Evolutionary conservation across 495 filamentous ascomycete species (phyloP).

Genomic region (Ascobolus immersus): DNA sequence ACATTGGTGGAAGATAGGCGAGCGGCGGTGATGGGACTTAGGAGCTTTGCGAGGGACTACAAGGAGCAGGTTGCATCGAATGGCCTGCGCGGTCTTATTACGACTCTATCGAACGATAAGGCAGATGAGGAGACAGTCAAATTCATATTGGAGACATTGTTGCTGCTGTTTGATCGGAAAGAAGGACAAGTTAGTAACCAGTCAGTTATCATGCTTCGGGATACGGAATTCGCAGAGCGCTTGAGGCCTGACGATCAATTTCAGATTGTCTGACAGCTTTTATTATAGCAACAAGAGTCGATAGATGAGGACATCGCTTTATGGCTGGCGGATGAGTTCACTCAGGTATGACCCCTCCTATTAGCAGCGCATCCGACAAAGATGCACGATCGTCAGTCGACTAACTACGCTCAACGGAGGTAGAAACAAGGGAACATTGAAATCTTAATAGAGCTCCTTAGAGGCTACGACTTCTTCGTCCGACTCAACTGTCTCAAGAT

Average conservation of each 20-base stretch:
- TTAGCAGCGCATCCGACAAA: not conserved
- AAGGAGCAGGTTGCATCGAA: slow-evolving; percentile 92
- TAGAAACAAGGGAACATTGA: slow-evolving; percentile 93
- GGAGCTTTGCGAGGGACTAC: slow-evolving; percentile 87
- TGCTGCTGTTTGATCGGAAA: slow-evolving; percentile 70
- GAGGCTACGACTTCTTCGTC: slow-evolving; percentile 72
- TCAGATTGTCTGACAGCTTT: not conserved
- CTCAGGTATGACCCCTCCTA: slow-evolving; percentile 38
- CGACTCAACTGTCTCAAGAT: slow-evolving; percentile 80
- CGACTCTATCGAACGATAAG: slow-evolving; percentile 56
- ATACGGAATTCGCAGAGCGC: not conserved
- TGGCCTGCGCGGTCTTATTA: slow-evolving; percentile 62
- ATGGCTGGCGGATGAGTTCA: slow-evolving; percentile 95
- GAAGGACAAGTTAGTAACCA: slow-evolving; percentile 34
- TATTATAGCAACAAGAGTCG: slow-evolving; percentile 44
- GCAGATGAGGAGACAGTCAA: slow-evolving; percentile 95
- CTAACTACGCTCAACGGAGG: slow-evolving; percentile 1
- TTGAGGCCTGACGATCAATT: not conserved
- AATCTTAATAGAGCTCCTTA: slow-evolving; percentile 64
- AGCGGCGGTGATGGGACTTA: slow-evolving; percentile 69
- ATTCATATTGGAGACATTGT: slow-evolving; percentile 73
- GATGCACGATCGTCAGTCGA: not conserved
- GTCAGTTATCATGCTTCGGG: not conserved
- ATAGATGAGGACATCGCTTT: slow-evolving; percentile 91
- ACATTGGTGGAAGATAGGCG: slow-evolving; percentile 84